Evolutionary conservation across 2,329 filamentous ascomycete genomes (phyloP).

Genomic region (Xylaria arbuscula): DNA sequence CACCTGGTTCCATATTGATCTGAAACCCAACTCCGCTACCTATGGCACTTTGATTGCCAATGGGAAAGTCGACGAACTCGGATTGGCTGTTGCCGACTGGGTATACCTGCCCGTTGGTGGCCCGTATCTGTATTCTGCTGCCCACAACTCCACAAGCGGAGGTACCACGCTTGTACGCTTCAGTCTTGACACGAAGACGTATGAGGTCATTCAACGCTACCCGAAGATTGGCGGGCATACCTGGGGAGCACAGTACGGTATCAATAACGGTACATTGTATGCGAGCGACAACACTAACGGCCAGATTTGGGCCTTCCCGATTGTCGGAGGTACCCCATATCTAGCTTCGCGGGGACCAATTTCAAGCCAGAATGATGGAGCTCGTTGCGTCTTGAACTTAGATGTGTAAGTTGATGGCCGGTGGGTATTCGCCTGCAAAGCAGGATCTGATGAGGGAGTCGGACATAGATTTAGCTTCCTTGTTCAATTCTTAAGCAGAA

Average conservation of each 20-base stretch:
- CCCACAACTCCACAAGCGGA: constrained; percentile 15
- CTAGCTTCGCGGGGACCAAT: constrained; percentile 30
- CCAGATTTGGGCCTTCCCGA: constrained; percentile 36
- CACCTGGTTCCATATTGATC: constrained; percentile 35
- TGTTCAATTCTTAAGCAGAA: neutral
- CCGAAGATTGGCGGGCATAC: constrained; percentile 23
- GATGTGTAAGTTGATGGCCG: constrained; percentile 1
- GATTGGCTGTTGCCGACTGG: constrained; percentile 37
- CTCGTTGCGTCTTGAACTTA: constrained; percentile 37
- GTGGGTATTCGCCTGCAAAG: neutral
- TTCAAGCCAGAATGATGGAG: constrained; percentile 38
- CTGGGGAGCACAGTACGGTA: constrained; percentile 37
- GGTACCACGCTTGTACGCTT: constrained; percentile 32
- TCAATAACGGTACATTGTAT: constrained; percentile 37
- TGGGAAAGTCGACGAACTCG: constrained; percentile 29
- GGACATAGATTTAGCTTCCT: neutral
- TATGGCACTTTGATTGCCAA: constrained; percentile 31
- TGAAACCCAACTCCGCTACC: constrained; percentile 31
- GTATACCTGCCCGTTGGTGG: constrained; percentile 36
- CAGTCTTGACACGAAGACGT: constrained; percentile 30
- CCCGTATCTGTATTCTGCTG: constrained; percentile 28
- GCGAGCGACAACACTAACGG: constrained; percentile 38
- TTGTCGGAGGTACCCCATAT: constrained; percentile 26
- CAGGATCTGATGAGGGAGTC: neutral
- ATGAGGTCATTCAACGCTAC: constrained; percentile 28